Percentiles rank a stretch among this genome's conserved stretches.
phyloP scores from a whole-genome alignment of 768 basidiomycete species.

The Tylopilus vinaceipallidus region DNA sequence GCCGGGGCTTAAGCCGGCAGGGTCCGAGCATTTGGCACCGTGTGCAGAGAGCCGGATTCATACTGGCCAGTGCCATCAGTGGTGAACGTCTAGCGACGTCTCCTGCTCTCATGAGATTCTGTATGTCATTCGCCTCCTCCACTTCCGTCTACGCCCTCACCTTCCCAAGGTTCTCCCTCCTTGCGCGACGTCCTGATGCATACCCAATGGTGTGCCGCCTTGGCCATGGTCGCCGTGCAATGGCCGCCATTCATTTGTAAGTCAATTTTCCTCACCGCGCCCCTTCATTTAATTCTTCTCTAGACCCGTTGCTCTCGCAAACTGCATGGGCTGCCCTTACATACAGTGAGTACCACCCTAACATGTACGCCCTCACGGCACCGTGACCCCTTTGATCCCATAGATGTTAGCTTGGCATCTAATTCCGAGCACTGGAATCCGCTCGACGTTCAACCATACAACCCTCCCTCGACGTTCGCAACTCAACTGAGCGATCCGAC shows the following conservation, averaged over 20 bases:
- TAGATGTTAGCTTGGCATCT: constrained; percentile 74
- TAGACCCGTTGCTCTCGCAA: constrained; percentile 88
- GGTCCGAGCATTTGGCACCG: constrained; percentile 65
- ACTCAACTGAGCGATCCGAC: constrained; percentile 67
- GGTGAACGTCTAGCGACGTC: constrained; percentile 85
- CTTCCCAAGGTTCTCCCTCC: constrained; percentile 75
- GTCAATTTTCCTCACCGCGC: constrained; percentile 27
- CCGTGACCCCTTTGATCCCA: constrained; percentile 3
- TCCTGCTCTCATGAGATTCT: constrained; percentile 85
- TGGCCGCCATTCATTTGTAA: constrained; percentile 92
- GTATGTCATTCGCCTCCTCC: constrained; percentile 44
- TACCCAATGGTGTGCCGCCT: constrained; percentile 86
- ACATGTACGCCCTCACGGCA: constrained; percentile 10
- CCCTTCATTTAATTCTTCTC: constrained; percentile 6
- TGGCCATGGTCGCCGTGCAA: constrained; percentile 91
- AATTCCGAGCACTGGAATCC: constrained; percentile 66
- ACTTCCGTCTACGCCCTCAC: constrained; percentile 16
- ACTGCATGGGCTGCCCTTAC: constrained; percentile 85
- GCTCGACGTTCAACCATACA: constrained; percentile 51
- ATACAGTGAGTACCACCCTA: constrained; percentile 53
- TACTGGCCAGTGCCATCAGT: constrained; percentile 89
- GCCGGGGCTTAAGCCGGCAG: constrained; percentile 57
- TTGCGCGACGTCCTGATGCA: constrained; percentile 90
- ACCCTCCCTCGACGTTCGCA: constrained; percentile 67
- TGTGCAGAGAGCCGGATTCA: constrained; percentile 81